These are phyloP conservation scores for Kodamaea laetipori DNA, from an alignment of 805 yeast species.

Conservation along the genomic window DNA sequence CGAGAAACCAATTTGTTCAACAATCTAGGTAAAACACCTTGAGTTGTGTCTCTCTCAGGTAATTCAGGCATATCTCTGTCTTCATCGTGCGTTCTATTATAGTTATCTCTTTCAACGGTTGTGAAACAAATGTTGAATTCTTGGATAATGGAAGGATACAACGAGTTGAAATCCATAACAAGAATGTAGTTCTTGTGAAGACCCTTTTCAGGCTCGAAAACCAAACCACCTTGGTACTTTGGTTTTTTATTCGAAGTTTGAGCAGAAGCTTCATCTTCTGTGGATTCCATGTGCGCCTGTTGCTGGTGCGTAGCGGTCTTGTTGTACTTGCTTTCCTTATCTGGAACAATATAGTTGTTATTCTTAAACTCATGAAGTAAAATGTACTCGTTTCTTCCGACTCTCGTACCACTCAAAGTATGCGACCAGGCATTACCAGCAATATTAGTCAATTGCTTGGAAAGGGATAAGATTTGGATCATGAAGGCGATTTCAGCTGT, in stretches of 20 bases:
- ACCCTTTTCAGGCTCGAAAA: slow-evolving; percentile 95
- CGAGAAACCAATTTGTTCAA: slow-evolving; percentile 83
- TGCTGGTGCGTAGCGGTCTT: slow-evolving; percentile 39
- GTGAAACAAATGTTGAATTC: slow-evolving; percentile 97
- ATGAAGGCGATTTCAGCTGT: slow-evolving; percentile 79
- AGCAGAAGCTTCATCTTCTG: slow-evolving; percentile 45
- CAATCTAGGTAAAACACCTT: slow-evolving; percentile 86
- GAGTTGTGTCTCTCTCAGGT: slow-evolving; percentile 58
- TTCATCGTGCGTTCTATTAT: slow-evolving; percentile 42
- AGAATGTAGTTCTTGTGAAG: slow-evolving; percentile 83
- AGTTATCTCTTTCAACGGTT: slow-evolving; percentile 74
- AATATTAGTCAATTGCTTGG: slow-evolving; percentile 86
- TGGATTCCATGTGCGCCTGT: slow-evolving; percentile 34
- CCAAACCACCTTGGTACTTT: slow-evolving; percentile 89
- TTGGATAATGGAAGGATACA: slow-evolving; percentile 96
- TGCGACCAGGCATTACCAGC: slow-evolving; percentile 99
- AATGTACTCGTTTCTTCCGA: slow-evolving; percentile 93
- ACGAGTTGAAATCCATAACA: slow-evolving; percentile 97
- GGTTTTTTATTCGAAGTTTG: slow-evolving; percentile 63
- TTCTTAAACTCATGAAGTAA: slow-evolving; percentile 86
- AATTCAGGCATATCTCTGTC: slow-evolving; percentile 67
- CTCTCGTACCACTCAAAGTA: slow-evolving; percentile 91
- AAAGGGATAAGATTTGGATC: slow-evolving; percentile 81
- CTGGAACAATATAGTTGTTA: slow-evolving; percentile 84
- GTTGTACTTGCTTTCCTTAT: slow-evolving; percentile 57